Evolutionary conservation across 1,284 basidiomycete species (phyloP).

Genomic region (Stereum hirsutum): DNA sequence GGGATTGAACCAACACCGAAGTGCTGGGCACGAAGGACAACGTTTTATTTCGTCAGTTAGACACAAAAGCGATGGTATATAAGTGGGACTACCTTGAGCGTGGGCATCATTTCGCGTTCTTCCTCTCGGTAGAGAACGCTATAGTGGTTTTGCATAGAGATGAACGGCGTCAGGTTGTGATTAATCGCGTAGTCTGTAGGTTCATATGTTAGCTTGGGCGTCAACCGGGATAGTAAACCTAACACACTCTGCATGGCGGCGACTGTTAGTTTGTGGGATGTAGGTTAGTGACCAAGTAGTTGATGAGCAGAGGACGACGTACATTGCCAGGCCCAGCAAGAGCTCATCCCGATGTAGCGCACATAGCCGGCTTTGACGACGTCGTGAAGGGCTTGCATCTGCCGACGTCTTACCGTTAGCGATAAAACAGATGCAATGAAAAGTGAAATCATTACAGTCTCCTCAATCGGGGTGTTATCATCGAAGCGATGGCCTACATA

Average conservation of each 20-base stretch:
- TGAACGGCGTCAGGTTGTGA: constrained; percentile 37
- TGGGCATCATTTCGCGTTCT: constrained; percentile 40
- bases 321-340: constrained; percentile 9
- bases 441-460: constrained; percentile 32
- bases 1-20: constrained; percentile 17
- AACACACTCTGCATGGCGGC: constrained; percentile 6
- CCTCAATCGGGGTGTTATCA: constrained; percentile 18
- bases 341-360: constrained; percentile 9
- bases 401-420: too few relatives aligned
- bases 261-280: too few relatives aligned
- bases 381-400: constrained; percentile 10
- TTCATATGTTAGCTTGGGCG: not conserved
- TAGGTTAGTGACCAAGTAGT: too few relatives aligned
- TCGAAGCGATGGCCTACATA: constrained; percentile 1
- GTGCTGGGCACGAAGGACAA: too few relatives aligned
- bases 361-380: constrained; percentile 8
- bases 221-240: not conserved
- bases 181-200: constrained; percentile 21
- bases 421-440: too few relatives aligned
- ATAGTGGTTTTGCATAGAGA: constrained; percentile 44
- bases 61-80: too few relatives aligned
- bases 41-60: too few relatives aligned
- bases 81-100: constrained; percentile 12
- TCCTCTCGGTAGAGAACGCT: constrained; percentile 35
- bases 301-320: not conserved